phyloP scores from a whole-genome alignment of 306 rosid genomes.

The Prunus armeniaca region DNA sequence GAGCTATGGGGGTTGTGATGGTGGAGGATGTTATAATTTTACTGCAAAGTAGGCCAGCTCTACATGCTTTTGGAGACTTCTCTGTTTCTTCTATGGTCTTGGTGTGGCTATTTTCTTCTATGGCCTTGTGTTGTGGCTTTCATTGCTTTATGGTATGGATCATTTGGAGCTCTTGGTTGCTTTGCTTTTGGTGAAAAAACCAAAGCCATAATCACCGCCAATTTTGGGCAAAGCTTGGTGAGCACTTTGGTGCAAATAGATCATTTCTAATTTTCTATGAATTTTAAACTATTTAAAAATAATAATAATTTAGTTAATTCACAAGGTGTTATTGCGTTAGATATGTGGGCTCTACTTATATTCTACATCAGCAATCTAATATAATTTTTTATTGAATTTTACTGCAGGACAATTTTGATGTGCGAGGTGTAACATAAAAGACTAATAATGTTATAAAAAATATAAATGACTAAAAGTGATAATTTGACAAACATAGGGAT shows the following conservation, averaged over 20 bases:
- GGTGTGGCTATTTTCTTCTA: conserved; percentile 63
- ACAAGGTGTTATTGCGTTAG: too few species aligned
- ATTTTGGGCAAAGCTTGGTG: conserved; percentile 52
- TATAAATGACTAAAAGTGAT: too few species aligned
- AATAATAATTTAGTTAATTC: too few species aligned
- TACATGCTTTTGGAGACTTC: conserved; percentile 52
- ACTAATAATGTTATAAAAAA: too few species aligned
- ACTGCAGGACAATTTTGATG: too few species aligned
- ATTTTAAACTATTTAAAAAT: too few species aligned
- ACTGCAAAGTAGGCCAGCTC: conserved; percentile 31
- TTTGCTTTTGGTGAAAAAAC: conserved; percentile 79
- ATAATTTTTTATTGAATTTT: too few species aligned
- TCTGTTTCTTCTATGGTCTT: conserved; percentile 54
- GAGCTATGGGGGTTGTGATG: conserved; percentile 58
- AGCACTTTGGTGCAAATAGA: conserved; percentile 59
- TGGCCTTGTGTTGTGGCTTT: conserved; percentile 48
- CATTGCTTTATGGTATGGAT: conserved; percentile 53
- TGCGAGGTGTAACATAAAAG: too few species aligned
- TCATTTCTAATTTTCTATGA: neutral
- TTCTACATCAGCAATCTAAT: too few species aligned
- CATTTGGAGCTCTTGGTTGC: conserved; percentile 62
- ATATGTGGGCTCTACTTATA: too few species aligned
- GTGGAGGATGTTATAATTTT: conserved; percentile 52
- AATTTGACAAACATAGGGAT: too few species aligned
- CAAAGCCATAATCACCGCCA: conserved; percentile 62